Evolutionary conservation across 164 flowering plant species (phyloP).

Genomic region (Berberis vulgaris): DNA sequence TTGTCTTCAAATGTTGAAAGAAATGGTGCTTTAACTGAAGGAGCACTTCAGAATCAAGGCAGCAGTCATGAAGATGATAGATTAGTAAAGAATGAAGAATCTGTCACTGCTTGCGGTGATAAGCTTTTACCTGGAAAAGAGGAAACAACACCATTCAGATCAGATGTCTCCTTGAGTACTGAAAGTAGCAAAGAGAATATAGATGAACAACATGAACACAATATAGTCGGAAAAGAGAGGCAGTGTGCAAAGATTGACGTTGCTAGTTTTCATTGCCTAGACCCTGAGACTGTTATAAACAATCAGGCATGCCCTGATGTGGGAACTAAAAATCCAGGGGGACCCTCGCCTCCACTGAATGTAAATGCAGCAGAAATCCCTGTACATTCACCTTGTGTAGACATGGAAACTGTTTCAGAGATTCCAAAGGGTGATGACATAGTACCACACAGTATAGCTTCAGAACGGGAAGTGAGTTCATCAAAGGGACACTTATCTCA

Average conservation of each 20-base stretch:
- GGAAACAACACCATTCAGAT: neutral
- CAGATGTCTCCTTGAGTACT: neutral
- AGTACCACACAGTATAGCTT: neutral
- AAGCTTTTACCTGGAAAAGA: conserved; percentile 1
- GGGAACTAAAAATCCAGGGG: neutral
- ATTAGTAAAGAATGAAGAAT: neutral
- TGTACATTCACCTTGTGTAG: conserved; percentile 4
- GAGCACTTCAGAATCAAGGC: neutral
- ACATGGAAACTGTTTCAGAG: neutral
- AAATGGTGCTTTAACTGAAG: neutral
- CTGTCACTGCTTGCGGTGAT: neutral
- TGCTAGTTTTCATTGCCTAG: neutral
- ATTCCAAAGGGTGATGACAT: neutral
- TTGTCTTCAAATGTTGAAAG: neutral
- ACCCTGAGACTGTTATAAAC: neutral
- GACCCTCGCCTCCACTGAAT: neutral
- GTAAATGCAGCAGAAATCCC: neutral
- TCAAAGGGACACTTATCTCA: neutral
- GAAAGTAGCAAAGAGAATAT: conserved; percentile 1
- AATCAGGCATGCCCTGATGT: neutral
- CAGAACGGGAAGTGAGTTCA: neutral
- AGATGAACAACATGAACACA: conserved; percentile 1
- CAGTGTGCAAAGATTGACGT: neutral
- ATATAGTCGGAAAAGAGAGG: neutral
- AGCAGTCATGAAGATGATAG: neutral